Conservation (phyloP, 805 yeast genomes). For the Isabelozyma gotoi region DNA sequence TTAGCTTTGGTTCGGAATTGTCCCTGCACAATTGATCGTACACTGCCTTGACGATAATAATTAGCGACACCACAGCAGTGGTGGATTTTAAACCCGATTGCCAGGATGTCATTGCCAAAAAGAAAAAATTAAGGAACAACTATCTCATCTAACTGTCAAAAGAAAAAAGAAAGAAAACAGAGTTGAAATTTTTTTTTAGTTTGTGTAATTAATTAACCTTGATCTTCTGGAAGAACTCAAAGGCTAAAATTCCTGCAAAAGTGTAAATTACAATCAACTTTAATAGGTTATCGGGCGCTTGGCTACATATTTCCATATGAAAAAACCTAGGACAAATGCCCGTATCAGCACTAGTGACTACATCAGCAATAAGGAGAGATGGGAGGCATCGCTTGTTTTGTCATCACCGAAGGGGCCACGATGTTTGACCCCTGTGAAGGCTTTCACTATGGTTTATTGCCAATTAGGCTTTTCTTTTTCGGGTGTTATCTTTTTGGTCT, state of each 20-base stretch:
- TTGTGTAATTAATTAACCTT: no score
- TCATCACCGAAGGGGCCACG: not conserved
- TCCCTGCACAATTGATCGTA: not conserved
- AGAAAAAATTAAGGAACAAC: not conserved
- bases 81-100: not conserved
- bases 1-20: conserved; percentile 6
- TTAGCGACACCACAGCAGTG: not conserved
- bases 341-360: not conserved
- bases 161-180: not conserved
- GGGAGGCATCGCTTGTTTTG: not conserved
- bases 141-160: not conserved
- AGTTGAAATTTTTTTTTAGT: no score
- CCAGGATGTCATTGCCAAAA: not conserved
- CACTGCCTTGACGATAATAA: not conserved
- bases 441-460: no score
- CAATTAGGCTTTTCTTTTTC: no score
- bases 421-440: not conserved
- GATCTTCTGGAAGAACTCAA: no score
- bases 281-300: not conserved
- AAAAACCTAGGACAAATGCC: not conserved
- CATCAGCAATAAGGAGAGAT: not conserved
- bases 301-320: not conserved
- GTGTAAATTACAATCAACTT: not conserved
- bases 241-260: no score
- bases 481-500: no score